Evolutionary conservation across 2,329 filamentous ascomycete genomes (phyloP), one percentile per base, ranked within the genome.

Genomic region (Xylaria sp.): DNA sequence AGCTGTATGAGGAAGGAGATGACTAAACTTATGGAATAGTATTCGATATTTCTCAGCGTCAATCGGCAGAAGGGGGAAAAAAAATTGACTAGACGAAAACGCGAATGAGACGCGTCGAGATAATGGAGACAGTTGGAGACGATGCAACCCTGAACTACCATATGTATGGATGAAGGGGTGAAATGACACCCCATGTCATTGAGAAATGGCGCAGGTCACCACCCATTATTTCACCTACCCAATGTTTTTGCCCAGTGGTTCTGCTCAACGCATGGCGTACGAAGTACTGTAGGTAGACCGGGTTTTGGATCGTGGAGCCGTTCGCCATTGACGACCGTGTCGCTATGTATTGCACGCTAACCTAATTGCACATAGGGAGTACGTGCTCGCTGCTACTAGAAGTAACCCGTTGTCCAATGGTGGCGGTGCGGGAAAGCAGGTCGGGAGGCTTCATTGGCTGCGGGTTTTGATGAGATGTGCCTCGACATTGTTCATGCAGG

Each of bases 401-500:
- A 42, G 60, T 35, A 54, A 37, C 25, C n/a, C n/a, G 6, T 42
- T 42, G 47, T 60, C 64, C 64, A 65, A 65, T 68, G 40, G 61
- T 21, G 57, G 64, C 8, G 58, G 23, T 32, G 58, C 65, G 44
- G 48, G 35, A 51, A 44, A 60, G 60, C 47, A 61, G 32, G 51
- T 60, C 55, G 63, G 69, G 58, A 44, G 25, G 44, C 51, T 55
- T 64, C 50, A 69, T 69, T 69, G 69, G 69, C 66, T 66, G 58
- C 51, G 54, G 51, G 60, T 71, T 69, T 67, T 69, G 63, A 71
- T 69, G 66, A 71, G 66, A 61, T 71, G 69, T 71, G 44, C 63
- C 66, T 71, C 60, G 60, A 67, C 64, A 58, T 64, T 67, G 55
- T 58, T 60, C 66, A 69, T 71, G 63, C 69, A 71, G 63, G 66